These are phyloP conservation scores for Coemansia sp. DNA, from an alignment of 192 early-diverging fungal genomes.

Conservation along the genomic window DNA sequence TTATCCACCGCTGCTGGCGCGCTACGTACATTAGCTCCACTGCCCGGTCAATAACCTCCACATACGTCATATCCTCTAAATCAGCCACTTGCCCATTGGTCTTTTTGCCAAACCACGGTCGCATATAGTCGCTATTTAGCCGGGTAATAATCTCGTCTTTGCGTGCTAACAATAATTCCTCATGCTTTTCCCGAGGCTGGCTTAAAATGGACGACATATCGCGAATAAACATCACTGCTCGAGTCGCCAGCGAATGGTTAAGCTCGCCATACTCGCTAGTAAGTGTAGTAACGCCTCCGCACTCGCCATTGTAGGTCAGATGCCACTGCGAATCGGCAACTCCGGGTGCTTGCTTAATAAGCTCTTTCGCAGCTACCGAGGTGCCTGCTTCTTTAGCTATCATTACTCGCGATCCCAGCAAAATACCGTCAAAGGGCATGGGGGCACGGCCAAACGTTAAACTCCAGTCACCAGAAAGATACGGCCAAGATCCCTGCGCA, in stretches of 20 bases:
- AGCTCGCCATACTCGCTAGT: conserved; percentile 90
- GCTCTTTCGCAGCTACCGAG: conserved; percentile 7
- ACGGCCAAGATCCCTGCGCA: conserved; percentile 80
- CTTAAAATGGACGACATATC: conserved; percentile 78
- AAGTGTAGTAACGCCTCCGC: conserved; percentile 82
- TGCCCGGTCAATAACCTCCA: conserved; percentile 76
- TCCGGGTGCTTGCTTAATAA: conserved; percentile 73
- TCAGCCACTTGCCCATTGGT: conserved; percentile 68
- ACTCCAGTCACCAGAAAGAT: conserved; percentile 91
- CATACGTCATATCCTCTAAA: conserved; percentile 92
- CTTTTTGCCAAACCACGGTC: conserved; percentile 92
- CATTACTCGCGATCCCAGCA: conserved; percentile 92
- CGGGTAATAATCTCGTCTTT: conserved; percentile 83
- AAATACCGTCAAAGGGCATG: conserved; percentile 94
- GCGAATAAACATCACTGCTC: conserved; percentile 73
- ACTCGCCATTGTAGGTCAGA: conserved; percentile 71
- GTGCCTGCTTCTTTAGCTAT: conserved; percentile 77
- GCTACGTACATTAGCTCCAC: conserved; percentile 76
- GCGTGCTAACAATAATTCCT: conserved; percentile 61
- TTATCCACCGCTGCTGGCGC: conserved; percentile 77
- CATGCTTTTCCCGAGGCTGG: conserved; percentile 79
- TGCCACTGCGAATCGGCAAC: conserved; percentile 76
- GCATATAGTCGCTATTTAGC: conserved; percentile 88
- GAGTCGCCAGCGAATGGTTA: conserved; percentile 88
- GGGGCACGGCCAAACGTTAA: conserved; percentile 70